Evolutionary conservation across 2,329 filamentous ascomycete species (phyloP).

Genomic region (Phyllosticta citribraziliensis): DNA sequence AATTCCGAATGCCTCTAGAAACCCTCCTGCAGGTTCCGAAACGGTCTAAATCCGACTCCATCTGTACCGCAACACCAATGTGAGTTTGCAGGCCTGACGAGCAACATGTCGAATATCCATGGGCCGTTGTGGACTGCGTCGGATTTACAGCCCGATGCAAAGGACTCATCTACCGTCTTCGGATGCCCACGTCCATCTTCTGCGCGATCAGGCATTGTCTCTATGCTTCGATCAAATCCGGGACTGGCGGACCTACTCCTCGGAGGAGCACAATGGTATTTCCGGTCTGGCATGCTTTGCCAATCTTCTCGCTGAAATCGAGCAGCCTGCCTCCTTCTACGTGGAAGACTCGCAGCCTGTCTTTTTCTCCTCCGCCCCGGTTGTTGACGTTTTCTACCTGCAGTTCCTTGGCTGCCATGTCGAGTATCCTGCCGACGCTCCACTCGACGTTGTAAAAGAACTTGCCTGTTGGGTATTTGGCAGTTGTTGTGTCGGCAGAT

Average conservation of each 20-base stretch:
- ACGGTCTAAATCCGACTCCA: neutral
- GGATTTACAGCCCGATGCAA: neutral
- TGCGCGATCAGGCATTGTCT: neutral
- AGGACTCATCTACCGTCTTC: neutral
- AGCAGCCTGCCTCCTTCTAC: slow-evolving; percentile 80
- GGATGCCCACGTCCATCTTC: neutral
- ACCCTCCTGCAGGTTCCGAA: neutral
- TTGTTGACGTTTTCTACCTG: slow-evolving; percentile 83
- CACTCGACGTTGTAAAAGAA: slow-evolving; percentile 55
- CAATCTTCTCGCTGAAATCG: slow-evolving; percentile 81
- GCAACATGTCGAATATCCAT: neutral
- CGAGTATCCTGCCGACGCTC: slow-evolving; percentile 77
- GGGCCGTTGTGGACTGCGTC: neutral
- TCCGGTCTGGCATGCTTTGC: slow-evolving; percentile 61
- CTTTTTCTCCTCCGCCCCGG: slow-evolving; percentile 61
- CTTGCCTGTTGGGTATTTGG: slow-evolving; percentile 61
- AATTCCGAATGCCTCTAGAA: neutral
- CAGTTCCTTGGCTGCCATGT: slow-evolving; percentile 64
- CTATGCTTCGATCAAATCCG: slow-evolving; percentile 54
- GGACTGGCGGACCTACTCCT: slow-evolving; percentile 68
- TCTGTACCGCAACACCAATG: neutral
- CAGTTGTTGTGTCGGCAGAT: slow-evolving; percentile 71
- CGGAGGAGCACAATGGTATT: slow-evolving; percentile 84
- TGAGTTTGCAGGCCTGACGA: neutral
- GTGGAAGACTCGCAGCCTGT: slow-evolving; percentile 80